phyloP scores from a whole-genome alignment of 1,139 yeast species.

The Zygosaccharomyces sapae region DNA sequence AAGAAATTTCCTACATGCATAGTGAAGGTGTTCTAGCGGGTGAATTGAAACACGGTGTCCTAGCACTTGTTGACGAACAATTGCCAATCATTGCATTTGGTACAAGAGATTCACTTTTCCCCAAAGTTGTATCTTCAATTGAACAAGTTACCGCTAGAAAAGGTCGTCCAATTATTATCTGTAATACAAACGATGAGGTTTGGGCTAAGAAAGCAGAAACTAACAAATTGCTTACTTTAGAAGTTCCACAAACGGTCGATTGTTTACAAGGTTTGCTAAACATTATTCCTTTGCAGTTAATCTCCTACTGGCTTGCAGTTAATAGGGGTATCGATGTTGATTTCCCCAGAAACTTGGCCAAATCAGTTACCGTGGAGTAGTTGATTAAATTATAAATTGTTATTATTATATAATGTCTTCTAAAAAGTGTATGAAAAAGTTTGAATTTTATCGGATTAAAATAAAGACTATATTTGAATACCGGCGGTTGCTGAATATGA shows the following conservation, averaged over 20 bases:
- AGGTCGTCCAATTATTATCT: constrained; percentile 92
- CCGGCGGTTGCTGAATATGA: neutral
- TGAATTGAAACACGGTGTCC: constrained; percentile 96
- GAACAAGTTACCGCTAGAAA: constrained; percentile 97
- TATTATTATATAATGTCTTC: neutral
- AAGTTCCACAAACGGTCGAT: constrained; percentile 94
- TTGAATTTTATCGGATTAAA: too few species aligned
- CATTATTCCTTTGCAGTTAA: constrained; percentile 90
- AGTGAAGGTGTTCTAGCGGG: constrained; percentile 99
- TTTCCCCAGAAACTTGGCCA: constrained; percentile 97
- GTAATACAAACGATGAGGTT: constrained; percentile 79
- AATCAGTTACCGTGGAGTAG: constrained; percentile 85
- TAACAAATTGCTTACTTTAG: constrained; percentile 54
- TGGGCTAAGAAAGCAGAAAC: constrained; percentile 48
- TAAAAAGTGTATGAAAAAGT: neutral
- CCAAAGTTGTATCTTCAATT: constrained; percentile 92
- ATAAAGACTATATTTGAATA: neutral
- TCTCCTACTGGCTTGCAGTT: constrained; percentile 96
- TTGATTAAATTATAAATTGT: neutral
- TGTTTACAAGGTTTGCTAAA: constrained; percentile 95
- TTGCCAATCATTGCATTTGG: constrained; percentile 95
- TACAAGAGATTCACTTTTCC: constrained; percentile 95
- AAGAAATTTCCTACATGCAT: constrained; percentile 98
- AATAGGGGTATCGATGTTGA: constrained; percentile 95
- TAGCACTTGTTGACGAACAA: constrained; percentile 91